Conservation (phyloP, 2,329 filamentous ascomycete species). For the Ophiostoma piceae region DNA sequence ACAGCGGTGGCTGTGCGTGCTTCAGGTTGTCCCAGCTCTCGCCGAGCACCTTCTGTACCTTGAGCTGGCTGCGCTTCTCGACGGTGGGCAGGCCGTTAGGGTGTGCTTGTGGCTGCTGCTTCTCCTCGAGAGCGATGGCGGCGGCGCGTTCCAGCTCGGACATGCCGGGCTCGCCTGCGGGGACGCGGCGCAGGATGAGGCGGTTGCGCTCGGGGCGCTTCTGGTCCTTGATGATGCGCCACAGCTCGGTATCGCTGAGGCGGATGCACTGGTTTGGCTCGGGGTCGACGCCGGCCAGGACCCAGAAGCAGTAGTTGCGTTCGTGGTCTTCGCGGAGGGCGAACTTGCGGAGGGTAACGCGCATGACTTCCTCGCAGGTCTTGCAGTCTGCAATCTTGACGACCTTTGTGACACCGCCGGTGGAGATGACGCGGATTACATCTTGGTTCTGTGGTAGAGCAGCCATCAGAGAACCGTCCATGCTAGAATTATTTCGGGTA, state of each 20-base stretch:
- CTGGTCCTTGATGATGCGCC: slow-evolving; percentile 83
- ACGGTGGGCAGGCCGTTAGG: slow-evolving; percentile 41
- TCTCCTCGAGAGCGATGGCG: slow-evolving; percentile 83
- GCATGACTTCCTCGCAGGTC: slow-evolving; percentile 87
- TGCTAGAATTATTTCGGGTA: slow-evolving; percentile 72
- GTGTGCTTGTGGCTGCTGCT: slow-evolving; percentile 43
- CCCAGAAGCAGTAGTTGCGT: slow-evolving; percentile 95
- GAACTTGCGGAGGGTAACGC: slow-evolving; percentile 82
- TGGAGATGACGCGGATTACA: slow-evolving; percentile 88
- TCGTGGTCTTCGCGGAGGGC: slow-evolving; percentile 84
- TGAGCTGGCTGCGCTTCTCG: slow-evolving; percentile 75
- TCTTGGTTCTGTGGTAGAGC: slow-evolving; percentile 80
- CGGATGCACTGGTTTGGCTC: slow-evolving; percentile 75
- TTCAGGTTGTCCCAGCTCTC: slow-evolving; percentile 76
- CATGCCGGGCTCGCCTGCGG: slow-evolving; percentile 80
- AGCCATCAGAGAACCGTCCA: slow-evolving; percentile 81
- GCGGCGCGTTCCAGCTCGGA: slow-evolving; percentile 83
- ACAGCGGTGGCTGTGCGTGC: slow-evolving; percentile 67
- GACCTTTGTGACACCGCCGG: slow-evolving; percentile 84
- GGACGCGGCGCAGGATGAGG: slow-evolving; percentile 87
- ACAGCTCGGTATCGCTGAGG: slow-evolving; percentile 79
- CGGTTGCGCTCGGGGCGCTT: slow-evolving; percentile 82
- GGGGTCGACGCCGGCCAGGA: slow-evolving; percentile 78
- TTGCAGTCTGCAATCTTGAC: slow-evolving; percentile 89
- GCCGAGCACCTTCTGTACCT: slow-evolving; percentile 83